Evolutionary conservation across 208 protist genomes (phyloP).

Genomic region (Leishmania aethiopica): DNA sequence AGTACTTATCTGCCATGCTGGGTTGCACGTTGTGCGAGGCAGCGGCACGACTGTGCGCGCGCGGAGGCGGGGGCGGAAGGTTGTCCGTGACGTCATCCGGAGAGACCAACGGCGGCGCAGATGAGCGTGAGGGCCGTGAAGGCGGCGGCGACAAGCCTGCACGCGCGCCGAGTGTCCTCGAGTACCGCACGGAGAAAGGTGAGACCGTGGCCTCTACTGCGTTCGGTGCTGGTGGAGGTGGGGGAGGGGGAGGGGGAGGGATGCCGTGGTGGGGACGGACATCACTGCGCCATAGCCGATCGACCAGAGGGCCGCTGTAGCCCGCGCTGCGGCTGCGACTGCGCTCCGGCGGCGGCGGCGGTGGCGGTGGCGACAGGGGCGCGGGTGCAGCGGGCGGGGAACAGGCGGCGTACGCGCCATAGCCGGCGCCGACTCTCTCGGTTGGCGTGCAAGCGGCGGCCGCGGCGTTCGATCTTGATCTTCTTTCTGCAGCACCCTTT

Average conservation of each 20-base stretch:
- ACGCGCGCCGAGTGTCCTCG: background rate
- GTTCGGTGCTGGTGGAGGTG: constrained; percentile 2
- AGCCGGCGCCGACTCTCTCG: background rate
- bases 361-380: constrained; percentile 1
- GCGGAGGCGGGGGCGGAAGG: constrained; percentile 4
- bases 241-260: constrained; percentile 16
- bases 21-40: background rate
- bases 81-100: constrained; percentile 28
- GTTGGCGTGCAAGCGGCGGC: background rate
- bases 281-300: constrained; percentile 8
- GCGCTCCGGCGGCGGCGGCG: constrained; percentile 20
- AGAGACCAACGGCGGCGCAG: constrained; percentile 12
- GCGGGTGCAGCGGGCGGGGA: background rate
- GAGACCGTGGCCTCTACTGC: background rate
- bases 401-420: background rate
- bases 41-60: background rate
- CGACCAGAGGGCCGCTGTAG: constrained; percentile 12
- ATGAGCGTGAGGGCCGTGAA: background rate
- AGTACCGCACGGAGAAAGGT: constrained; percentile 12
- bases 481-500: background rate
- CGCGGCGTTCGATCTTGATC: background rate
- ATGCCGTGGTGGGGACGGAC: constrained; percentile 1
- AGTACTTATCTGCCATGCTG: background rate
- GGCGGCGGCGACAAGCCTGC: background rate
- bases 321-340: constrained; percentile 14